These are phyloP conservation scores for Malassezia sympodialis DNA, from an alignment of 1,284 basidiomycete genomes.

Conservation along the genomic window DNA sequence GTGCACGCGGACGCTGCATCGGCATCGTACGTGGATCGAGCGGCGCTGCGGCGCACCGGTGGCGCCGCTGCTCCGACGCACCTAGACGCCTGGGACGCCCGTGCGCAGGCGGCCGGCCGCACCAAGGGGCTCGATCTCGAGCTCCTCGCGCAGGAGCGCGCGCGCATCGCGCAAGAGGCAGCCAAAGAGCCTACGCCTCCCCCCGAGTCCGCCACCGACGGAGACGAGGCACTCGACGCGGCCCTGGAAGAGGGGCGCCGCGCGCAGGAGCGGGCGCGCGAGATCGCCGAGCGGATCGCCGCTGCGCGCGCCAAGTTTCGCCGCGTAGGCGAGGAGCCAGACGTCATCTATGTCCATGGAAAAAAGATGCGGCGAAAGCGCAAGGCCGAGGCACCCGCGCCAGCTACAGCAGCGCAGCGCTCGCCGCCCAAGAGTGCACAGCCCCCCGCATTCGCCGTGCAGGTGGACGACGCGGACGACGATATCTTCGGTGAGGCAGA, in stretches of 20 bases:
- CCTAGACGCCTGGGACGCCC: neutral
- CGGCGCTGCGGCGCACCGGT: conserved; percentile 21
- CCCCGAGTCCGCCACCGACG: conserved; percentile 5
- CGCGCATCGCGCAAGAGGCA: neutral
- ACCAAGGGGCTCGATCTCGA: conserved; percentile 7
- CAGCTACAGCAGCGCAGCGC: neutral
- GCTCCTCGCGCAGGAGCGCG: neutral
- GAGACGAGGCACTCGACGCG: conserved; percentile 10
- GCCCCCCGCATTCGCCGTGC: conserved; percentile 4
- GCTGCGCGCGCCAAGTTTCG: conserved; percentile 81
- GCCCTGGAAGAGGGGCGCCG: conserved; percentile 18
- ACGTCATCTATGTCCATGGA: conserved; percentile 42
- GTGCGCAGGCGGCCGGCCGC: neutral
- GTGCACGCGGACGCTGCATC: neutral
- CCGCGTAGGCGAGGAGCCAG: conserved; percentile 49
- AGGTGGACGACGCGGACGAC: conserved; percentile 49
- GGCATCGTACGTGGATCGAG: conserved; percentile 22
- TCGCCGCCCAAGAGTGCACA: neutral
- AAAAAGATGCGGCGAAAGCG: conserved; percentile 51
- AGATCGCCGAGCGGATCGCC: conserved; percentile 50
- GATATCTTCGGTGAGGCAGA: conserved; percentile 73
- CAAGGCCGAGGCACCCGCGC: conserved; percentile 26
- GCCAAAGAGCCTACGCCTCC: neutral
- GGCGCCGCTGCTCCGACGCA: neutral
- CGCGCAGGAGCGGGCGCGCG: conserved; percentile 4